Evolutionary conservation across 179 eudicot genomes (phyloP).

Genomic region (Pouteria campechiana): DNA sequence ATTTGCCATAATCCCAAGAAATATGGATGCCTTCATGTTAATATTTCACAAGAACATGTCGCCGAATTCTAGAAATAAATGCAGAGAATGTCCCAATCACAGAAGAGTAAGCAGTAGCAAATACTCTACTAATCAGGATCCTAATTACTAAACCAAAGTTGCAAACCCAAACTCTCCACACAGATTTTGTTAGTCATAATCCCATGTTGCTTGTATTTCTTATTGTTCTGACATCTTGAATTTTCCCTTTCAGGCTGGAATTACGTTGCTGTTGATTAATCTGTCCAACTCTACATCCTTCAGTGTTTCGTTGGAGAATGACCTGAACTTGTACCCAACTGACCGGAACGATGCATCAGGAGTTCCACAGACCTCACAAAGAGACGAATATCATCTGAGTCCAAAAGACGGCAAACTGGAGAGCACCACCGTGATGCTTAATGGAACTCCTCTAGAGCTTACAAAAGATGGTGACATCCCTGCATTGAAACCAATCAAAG

Average conservation of each 20-base stretch:
- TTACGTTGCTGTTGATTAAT: slow-evolving; percentile 44
- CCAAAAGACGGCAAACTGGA: slow-evolving; percentile 20
- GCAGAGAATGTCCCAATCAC: no score
- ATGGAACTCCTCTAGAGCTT: slow-evolving; percentile 16
- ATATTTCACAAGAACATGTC: not conserved
- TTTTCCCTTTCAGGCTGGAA: slow-evolving; percentile 17
- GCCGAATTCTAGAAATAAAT: no score
- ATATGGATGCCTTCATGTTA: not conserved
- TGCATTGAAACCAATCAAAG: slow-evolving; percentile 13
- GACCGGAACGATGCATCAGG: no score
- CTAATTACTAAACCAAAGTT: no score
- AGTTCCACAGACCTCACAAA: no score
- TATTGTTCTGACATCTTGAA: no score
- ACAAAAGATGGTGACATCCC: slow-evolving; percentile 17
- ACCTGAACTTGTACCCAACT: slow-evolving; percentile 19
- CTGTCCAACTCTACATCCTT: slow-evolving; percentile 37
- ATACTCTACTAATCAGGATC: no score
- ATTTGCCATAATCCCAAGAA: not conserved
- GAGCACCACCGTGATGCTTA: slow-evolving; percentile 20
- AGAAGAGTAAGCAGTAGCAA: no score
- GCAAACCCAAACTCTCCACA: no score
- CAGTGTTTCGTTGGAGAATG: slow-evolving; percentile 17
- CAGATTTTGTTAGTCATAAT: no score
- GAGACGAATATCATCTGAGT: slow-evolving; percentile 27
- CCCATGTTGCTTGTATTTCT: no score